Percentiles rank a stretch among this genome's conserved stretches.
These are phyloP conservation scores for Basidiobolus meristosporus DNA, from an alignment of 371 early-diverging fungal species.

Conservation along the genomic window DNA sequence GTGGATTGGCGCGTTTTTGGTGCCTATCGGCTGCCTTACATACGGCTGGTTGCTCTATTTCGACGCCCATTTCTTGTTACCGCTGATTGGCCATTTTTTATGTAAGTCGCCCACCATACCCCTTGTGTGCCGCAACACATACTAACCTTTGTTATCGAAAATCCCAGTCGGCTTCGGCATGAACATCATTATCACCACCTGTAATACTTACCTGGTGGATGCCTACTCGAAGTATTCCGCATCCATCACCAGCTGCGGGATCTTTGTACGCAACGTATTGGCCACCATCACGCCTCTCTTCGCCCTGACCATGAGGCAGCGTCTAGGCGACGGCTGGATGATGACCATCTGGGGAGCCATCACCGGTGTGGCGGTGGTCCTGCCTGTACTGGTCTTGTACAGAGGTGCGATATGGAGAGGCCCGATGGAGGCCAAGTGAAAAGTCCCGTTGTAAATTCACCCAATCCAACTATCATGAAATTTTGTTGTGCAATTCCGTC, in stretches of 20 bases:
- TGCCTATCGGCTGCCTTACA: conserved; percentile 13
- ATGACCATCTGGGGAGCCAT: conserved; percentile 13
- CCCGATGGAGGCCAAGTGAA: too few species aligned
- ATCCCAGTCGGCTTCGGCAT: conserved; percentile 20
- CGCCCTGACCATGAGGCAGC: conserved; percentile 11
- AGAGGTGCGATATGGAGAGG: not conserved
- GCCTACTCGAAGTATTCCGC: conserved; percentile 16
- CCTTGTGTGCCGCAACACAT: too few species aligned
- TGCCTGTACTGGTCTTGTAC: not conserved
- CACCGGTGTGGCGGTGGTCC: conserved; percentile 10
- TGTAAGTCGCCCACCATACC: conserved; percentile 8
- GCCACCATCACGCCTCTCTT: conserved; percentile 17
- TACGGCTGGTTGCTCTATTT: conserved; percentile 21
- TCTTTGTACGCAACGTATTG: conserved; percentile 15
- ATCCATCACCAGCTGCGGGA: conserved; percentile 17
- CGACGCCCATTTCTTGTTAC: conserved; percentile 7
- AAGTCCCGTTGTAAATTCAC: too few species aligned
- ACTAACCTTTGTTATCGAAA: too few species aligned
- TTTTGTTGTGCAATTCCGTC: too few species aligned
- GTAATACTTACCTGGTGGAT: conserved; percentile 21
- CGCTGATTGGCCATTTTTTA: conserved; percentile 14
- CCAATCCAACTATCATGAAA: too few species aligned
- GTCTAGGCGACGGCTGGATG: conserved; percentile 22
- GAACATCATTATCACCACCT: conserved; percentile 17
- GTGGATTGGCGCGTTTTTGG: conserved; percentile 17